phyloP scores from a whole-genome alignment of 2,329 filamentous ascomycete genomes.

The Aspergillus pseudoglaucus region DNA sequence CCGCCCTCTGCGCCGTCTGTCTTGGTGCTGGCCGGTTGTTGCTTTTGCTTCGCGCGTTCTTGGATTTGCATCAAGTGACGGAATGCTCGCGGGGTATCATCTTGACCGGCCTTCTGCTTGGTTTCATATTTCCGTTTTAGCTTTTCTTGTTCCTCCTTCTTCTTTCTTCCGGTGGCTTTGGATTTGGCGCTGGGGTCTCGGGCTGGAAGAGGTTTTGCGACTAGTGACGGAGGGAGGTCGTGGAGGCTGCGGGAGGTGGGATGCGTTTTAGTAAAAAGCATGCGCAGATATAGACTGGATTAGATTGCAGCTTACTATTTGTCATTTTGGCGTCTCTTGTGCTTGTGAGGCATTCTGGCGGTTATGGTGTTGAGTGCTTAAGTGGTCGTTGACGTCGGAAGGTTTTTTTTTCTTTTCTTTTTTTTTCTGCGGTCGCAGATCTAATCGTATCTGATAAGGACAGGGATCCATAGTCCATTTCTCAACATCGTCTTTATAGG shows the following conservation, averaged over 20 bases:
- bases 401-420: slow-evolving; percentile 6
- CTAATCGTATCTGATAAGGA: not conserved
- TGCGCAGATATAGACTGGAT: not conserved
- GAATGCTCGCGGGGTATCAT: slow-evolving; percentile 88
- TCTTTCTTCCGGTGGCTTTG: slow-evolving; percentile 30
- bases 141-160: slow-evolving; percentile 35
- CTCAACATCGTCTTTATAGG: no score
- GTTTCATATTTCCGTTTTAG: slow-evolving; percentile 34
- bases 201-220: slow-evolving; percentile 54
- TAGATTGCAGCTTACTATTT: not conserved
- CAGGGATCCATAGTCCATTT: not conserved
- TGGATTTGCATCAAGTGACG: slow-evolving; percentile 73
- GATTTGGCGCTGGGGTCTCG: slow-evolving; percentile 38
- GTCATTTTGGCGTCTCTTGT: slow-evolving; percentile 56
- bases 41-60: slow-evolving; percentile 31
- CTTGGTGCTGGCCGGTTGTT: slow-evolving; percentile 22
- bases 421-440: slow-evolving; percentile 5
- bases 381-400: not conserved
- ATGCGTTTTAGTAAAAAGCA: not conserved
- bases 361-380: slow-evolving; percentile 1
- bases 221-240: slow-evolving; percentile 55
- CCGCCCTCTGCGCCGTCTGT: not conserved
- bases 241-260: slow-evolving; percentile 33
- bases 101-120: slow-evolving; percentile 33
- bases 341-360: slow-evolving; percentile 72